Conservation (phyloP, 495 filamentous ascomycete species). For the Venustampulla echinocandica region DNA sequence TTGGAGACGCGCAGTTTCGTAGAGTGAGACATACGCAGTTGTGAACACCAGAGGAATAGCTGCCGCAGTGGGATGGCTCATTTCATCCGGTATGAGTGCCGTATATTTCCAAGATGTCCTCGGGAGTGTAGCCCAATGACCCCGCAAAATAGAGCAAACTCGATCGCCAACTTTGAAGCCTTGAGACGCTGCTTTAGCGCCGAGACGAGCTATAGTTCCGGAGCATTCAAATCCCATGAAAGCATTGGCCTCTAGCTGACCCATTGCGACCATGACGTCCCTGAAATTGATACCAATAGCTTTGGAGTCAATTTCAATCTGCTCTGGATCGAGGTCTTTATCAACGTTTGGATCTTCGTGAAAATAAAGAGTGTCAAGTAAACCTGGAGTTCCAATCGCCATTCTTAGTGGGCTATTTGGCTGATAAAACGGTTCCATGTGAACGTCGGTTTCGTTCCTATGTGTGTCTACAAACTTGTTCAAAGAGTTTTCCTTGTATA, state of each 20-base stretch:
- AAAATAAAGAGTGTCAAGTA: conserved; percentile 15
- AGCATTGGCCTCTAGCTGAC: conserved; percentile 2
- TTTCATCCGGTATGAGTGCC: conserved; percentile 23
- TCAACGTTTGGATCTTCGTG: conserved; percentile 8
- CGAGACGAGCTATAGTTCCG: background rate
- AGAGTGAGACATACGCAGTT: conserved; percentile 47
- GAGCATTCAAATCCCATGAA: background rate
- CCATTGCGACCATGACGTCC: conserved; percentile 31
- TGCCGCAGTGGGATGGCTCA: conserved; percentile 28
- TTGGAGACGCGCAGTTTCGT: conserved; percentile 44
- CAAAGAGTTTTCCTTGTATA: background rate
- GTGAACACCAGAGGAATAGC: conserved; percentile 41
- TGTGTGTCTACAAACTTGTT: background rate
- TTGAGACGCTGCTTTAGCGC: background rate
- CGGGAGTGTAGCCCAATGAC: background rate
- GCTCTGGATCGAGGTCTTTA: conserved; percentile 26
- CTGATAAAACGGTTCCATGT: background rate
- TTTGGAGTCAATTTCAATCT: conserved; percentile 30
- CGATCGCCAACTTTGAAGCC: conserved; percentile 1
- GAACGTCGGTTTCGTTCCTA: background rate
- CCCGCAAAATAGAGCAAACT: conserved; percentile 4
- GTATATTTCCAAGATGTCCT: background rate
- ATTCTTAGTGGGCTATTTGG: conserved; percentile 16
- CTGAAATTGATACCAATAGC: conserved; percentile 34
- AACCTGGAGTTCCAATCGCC: conserved; percentile 12